Base-by-base conservation (phyloP, 108 stramenopile species). In the Fistulifera solaris region DNA sequence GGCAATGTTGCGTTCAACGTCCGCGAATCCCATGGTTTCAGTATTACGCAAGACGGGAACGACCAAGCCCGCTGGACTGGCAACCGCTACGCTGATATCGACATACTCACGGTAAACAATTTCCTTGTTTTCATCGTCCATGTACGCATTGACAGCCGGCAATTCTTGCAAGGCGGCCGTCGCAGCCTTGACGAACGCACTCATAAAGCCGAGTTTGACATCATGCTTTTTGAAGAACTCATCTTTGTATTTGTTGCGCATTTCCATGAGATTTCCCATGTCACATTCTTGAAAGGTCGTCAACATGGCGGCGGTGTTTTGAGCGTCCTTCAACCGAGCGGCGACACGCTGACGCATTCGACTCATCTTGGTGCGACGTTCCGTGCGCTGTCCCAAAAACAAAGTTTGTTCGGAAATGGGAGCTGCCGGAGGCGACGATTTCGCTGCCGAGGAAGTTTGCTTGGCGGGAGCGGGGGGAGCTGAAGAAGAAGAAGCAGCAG, bases 261-360 rank as follows among this genome's bases (percentile, higher is more conserved):
- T 71, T 62, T 94, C 95, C 87, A 99, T 98, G 35, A 98, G 75
- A 39, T 77, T 76, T 21, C 91, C 84, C 98, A 99, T 97, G 72
- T 99, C 98, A 43, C 89, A 83, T 70, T 99, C 98, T 71, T 99
- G 97, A 80, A 99, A 99, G 63, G 98, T 99, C 39, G 98, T 99
- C 39, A 99, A 83, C 95, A 96, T 96, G 59, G 98, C 98, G 14
- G 96, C 95, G 8, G 95, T 96, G 72, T 96, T 96, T 81, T 99
- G 98, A 15, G 97, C 93, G 57, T 96, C 95, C 77, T 97, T 98
- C 51, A 99, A 87, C 38, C 98, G 85, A 23, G 82, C 65, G 7
- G 98, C 98, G 43, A 99, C 96, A 38, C 94, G 92, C 67, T 87
- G 81, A 46, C 98, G 92, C 98, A 99, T 99, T 35, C 97, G 92